These are phyloP conservation scores for Dryas alaskensis DNA, from an alignment of 306 rosid species.

Conservation along the genomic window DNA sequence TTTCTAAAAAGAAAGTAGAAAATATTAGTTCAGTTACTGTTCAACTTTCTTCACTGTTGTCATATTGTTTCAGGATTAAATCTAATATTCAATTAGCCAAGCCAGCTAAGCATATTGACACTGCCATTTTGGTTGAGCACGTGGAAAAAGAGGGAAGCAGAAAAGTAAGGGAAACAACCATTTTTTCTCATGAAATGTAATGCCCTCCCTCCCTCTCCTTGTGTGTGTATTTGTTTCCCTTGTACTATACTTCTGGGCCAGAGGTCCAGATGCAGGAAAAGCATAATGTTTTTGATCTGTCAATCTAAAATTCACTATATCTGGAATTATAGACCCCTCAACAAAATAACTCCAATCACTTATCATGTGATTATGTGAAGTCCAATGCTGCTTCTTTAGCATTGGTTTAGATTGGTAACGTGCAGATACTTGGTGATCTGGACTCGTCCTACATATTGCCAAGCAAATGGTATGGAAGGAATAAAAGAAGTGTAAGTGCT, in stretches of 20 bases:
- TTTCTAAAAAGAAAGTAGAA: conserved; percentile 2
- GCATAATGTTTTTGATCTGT: too few relatives aligned
- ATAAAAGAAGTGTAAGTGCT: background rate
- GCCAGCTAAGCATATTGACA: conserved; percentile 43
- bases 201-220: conserved; percentile 13
- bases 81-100: conserved; percentile 45
- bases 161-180: conserved; percentile 71
- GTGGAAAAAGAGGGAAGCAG: conserved; percentile 70
- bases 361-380: background rate
- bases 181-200: conserved; percentile 67
- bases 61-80: conserved; percentile 52
- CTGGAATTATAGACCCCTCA: background rate
- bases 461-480: background rate
- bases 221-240: background rate
- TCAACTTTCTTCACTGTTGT: background rate
- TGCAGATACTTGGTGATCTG: background rate
- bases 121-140: conserved; percentile 53
- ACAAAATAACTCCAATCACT: background rate
- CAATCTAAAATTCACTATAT: too few relatives aligned
- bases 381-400: background rate
- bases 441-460: background rate
- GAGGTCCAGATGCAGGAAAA: too few relatives aligned
- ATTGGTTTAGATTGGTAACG: background rate
- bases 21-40: background rate
- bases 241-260: too few relatives aligned